These are phyloP conservation scores for Coemansia umbellata DNA, from an alignment of 192 early-diverging fungal species.

Conservation along the genomic window DNA sequence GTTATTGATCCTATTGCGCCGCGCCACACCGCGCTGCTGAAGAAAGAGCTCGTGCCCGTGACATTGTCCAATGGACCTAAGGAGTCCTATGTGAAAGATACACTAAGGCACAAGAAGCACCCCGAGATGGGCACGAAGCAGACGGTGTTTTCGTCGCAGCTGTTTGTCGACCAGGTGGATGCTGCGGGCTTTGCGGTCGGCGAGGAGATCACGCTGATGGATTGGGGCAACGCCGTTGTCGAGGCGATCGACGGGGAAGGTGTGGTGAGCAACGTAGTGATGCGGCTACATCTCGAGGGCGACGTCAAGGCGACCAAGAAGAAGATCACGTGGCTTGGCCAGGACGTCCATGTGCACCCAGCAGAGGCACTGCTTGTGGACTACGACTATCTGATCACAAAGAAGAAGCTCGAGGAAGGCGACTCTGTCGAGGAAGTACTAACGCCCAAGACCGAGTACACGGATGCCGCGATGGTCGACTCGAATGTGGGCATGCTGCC, in stretches of 20 bases:
- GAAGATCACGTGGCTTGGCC: constrained; percentile 95
- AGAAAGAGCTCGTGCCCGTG: constrained; percentile 62
- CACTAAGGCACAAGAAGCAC: constrained; percentile 97
- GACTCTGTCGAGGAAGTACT: constrained; percentile 80
- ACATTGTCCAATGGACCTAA: constrained; percentile 56
- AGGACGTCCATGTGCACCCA: constrained; percentile 56
- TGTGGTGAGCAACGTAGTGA: constrained; percentile 57
- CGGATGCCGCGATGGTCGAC: constrained; percentile 60
- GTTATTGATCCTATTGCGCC: constrained; percentile 94
- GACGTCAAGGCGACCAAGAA: constrained; percentile 99
- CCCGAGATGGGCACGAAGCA: constrained; percentile 83
- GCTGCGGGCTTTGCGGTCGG: constrained; percentile 71
- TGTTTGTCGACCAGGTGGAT: constrained; percentile 86
- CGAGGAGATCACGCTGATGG: constrained; percentile 98
- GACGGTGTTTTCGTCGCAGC: constrained; percentile 69
- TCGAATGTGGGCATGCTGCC: constrained; percentile 60
- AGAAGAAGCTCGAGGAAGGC: constrained; percentile 94
- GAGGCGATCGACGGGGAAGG: constrained; percentile 59
- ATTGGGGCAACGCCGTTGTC: constrained; percentile 98
- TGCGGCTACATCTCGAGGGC: constrained; percentile 83
- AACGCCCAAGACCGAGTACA: constrained; percentile 84
- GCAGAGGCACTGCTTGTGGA: constrained; percentile 73
- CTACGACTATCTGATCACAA: constrained; percentile 97
- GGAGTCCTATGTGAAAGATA: constrained; percentile 45
- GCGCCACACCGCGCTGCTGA: constrained; percentile 77